Conservation (phyloP, 1,284 basidiomycete genomes). For the Gymnopus androsaceus region DNA sequence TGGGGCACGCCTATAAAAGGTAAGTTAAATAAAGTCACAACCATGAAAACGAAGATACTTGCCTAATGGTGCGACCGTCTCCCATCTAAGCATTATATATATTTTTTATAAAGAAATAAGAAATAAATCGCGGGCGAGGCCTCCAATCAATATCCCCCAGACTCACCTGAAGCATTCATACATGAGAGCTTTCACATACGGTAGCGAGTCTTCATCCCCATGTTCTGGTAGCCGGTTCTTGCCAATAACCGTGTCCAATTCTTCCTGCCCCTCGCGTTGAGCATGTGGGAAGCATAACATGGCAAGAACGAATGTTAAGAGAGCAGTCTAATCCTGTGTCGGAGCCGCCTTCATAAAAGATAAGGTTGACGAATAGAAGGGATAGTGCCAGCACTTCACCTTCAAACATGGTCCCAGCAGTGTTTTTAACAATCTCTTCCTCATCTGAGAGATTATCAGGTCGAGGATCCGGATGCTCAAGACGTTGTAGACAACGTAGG, state of each 20-base stretch:
- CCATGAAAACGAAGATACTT: not conserved
- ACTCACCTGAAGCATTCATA: conserved; percentile 2
- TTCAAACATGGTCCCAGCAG: conserved; percentile 9
- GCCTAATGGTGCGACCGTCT: conserved; percentile 12
- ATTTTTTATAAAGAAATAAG: too few species aligned
- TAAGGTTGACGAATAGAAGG: not conserved
- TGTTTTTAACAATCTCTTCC: conserved; percentile 5
- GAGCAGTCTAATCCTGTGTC: not conserved
- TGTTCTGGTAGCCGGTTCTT: conserved; percentile 5
- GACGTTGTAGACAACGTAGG: not conserved
- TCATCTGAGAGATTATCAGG: not conserved
- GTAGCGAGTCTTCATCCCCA: not conserved
- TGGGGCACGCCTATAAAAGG: conserved; percentile 6
- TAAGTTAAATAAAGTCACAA: not conserved
- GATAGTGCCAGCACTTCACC: not conserved
- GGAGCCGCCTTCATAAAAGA: not conserved
- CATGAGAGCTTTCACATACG: conserved; percentile 4
- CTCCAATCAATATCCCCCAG: not conserved
- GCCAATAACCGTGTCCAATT: conserved; percentile 10
- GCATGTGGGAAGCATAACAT: conserved; percentile 9
- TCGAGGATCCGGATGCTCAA: not conserved
- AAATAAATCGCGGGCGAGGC: not conserved
- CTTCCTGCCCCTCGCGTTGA: conserved; percentile 12
- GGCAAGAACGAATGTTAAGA: conserved; percentile 5
- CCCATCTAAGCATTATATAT: not conserved